Evolutionary conservation across 2,329 filamentous ascomycete species (phyloP).

Genomic region (Cordyceps fumosorosea): DNA sequence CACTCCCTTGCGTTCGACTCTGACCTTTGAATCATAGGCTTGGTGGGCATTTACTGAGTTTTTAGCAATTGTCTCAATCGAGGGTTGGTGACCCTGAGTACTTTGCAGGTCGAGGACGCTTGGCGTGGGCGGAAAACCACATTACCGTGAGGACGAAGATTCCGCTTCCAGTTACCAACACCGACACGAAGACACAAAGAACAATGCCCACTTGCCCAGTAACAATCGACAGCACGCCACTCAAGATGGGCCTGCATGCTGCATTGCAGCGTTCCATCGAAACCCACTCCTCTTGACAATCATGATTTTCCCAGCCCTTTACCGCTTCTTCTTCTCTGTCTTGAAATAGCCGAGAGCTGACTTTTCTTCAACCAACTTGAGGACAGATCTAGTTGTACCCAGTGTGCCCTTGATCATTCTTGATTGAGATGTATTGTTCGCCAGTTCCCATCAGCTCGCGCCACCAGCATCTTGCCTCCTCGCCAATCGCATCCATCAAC

Average conservation of each 20-base stretch:
- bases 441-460: not conserved
- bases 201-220: not conserved
- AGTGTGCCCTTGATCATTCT: not conserved
- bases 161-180: not conserved
- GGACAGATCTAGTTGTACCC: not conserved
- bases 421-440: not conserved
- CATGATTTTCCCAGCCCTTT: conserved; percentile 1
- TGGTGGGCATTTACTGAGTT: not conserved
- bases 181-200: not conserved
- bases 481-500: not conserved
- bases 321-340: not conserved
- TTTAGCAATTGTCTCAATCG: not conserved
- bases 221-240: not conserved
- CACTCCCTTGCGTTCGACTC: not conserved
- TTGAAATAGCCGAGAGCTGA: not conserved
- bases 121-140: not conserved
- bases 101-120: not conserved
- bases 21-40: not conserved
- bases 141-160: not conserved
- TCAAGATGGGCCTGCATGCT: not conserved
- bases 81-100: not conserved
- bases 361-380: no score
- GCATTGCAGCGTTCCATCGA: conserved; percentile 5
- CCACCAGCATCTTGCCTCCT: not conserved
- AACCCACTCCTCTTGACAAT: not conserved